Evolutionary conservation across 176 grass and related monocot species (phyloP), one percentile per base, ranked within the genome.

Genomic region (Oryza officinalis): DNA sequence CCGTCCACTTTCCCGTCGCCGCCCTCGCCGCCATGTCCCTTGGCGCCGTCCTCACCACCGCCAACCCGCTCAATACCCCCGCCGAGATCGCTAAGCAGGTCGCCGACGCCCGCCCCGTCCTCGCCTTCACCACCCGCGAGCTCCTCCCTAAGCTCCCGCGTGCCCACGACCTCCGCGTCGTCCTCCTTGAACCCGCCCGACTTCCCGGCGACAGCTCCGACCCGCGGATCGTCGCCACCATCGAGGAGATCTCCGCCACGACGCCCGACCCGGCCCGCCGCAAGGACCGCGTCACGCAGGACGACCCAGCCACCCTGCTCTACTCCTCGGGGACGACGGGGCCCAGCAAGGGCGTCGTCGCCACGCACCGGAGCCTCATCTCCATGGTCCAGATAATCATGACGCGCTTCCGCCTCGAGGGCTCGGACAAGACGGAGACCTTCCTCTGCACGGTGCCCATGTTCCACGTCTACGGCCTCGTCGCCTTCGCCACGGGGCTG

Each of bases 391-490:
- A 97, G 86, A 94, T 97, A 80, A 80, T 97, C 83, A 83, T 94
- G 61, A 93, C 81, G 22, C 88, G 95, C 2, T 97, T 97, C 88
- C 90, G 91, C 70, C 92, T 97, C 71, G 92, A 97, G 67, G 84
- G 65, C 0, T 83, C 86, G 1, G 71, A 65, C 60, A n/a, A 22
- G 27, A 90, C 87, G 0, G 84, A 94, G 81, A 78, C 88, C 0
- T 97, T 97, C 89, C 92, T 97, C 84, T 97, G 95, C 88, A 97
- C 92, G 0, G 95, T 97, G 38, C 92, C 95, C 50, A 97, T 94
- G 92, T 97, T 97, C 88, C 95, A 97, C 78, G 92, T 97, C 46
- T 97, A 94, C 81, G 95, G 95, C 50, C 90, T 97, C 65, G 90
- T 91, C 66, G 92, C 95, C 41, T 97, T 94, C 82, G 95, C 95